Evolutionary conservation across 371 early-diverging fungal genomes (phyloP).

Genomic region (Syncephalis plumigaleata): DNA sequence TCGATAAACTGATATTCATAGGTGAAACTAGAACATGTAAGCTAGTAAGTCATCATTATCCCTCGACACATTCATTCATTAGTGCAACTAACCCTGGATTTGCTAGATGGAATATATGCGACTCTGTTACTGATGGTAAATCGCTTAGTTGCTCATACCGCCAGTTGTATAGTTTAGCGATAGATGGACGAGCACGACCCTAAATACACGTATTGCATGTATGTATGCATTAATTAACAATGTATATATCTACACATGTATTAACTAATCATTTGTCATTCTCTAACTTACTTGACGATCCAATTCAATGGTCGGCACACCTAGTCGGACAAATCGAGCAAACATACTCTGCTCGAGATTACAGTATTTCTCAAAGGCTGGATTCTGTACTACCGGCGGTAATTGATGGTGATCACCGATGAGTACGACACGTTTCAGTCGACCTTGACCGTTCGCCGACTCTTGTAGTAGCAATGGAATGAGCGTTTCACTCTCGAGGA

Average conservation of each 20-base stretch:
- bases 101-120: constrained; percentile 24
- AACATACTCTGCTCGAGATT: constrained; percentile 89
- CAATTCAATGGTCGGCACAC: constrained; percentile 68
- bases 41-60: background rate
- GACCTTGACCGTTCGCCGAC: constrained; percentile 28
- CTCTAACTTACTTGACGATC: constrained; percentile 34
- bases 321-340: constrained; percentile 72
- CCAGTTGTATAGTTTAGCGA: constrained; percentile 73
- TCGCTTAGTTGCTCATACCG: constrained; percentile 52
- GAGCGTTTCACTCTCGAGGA: constrained; percentile 90
- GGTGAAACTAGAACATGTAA: constrained; percentile 17
- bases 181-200: constrained; percentile 60
- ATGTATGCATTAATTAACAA: too few species aligned
- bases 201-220: constrained; percentile 12
- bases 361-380: constrained; percentile 61
- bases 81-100: constrained; percentile 44
- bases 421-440: constrained; percentile 74
- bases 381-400: constrained; percentile 82
- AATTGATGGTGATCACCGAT: constrained; percentile 96
- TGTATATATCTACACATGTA: background rate
- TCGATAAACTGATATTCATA: constrained; percentile 73
- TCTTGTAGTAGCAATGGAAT: constrained; percentile 80
- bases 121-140: constrained; percentile 21
- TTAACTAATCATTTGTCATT: too few species aligned
- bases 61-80: too few species aligned